Evolutionary conservation across 2,329 filamentous ascomycete species (phyloP).

Genomic region (Penicillium crustosum): DNA sequence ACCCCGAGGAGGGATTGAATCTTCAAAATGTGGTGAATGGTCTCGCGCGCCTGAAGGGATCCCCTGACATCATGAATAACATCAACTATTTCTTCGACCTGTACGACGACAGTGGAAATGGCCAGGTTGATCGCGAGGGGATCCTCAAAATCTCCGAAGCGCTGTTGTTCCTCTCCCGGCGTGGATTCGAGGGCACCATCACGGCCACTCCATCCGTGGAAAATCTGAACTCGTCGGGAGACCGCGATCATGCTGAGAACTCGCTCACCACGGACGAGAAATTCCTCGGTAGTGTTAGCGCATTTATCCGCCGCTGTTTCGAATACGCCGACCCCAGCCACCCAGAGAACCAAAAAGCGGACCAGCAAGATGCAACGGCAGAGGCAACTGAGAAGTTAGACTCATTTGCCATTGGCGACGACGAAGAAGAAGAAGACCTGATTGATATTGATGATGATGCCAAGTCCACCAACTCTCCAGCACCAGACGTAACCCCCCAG

Average conservation of each 20-base stretch:
- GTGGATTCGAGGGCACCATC: constrained; percentile 75
- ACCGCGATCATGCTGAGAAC: constrained; percentile 39
- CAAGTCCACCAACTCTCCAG: constrained; percentile 28
- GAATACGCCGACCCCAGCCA: constrained; percentile 96
- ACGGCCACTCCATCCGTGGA: constrained; percentile 63
- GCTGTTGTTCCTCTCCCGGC: constrained; percentile 83
- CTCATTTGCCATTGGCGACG: constrained; percentile 75
- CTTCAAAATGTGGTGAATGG: constrained; percentile 91
- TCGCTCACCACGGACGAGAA: constrained; percentile 72
- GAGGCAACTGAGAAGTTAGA: constrained; percentile 45
- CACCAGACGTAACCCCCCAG: constrained; percentile 17
- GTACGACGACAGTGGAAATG: constrained; percentile 89
- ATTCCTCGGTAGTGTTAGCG: constrained; percentile 89
- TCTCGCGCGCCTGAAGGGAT: constrained; percentile 86
- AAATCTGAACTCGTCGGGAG: constrained; percentile 48
- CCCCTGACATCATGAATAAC: constrained; percentile 92
- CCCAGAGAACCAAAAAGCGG: constrained; percentile 56
- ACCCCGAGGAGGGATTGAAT: constrained; percentile 73
- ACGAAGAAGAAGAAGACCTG: constrained; percentile 46
- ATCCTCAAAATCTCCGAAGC: constrained; percentile 94
- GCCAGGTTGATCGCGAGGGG: constrained; percentile 89
- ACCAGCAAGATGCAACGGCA: constrained; percentile 31
- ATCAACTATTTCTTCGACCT: constrained; percentile 98
- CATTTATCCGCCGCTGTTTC: constrained; percentile 93
- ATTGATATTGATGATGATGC: constrained; percentile 38